A percentile compares a stretch with the other conserved stretches of the same genome.
phyloP scores from a whole-genome alignment of 2,329 filamentous ascomycete genomes.

The Dactylonectria macrodidyma region DNA sequence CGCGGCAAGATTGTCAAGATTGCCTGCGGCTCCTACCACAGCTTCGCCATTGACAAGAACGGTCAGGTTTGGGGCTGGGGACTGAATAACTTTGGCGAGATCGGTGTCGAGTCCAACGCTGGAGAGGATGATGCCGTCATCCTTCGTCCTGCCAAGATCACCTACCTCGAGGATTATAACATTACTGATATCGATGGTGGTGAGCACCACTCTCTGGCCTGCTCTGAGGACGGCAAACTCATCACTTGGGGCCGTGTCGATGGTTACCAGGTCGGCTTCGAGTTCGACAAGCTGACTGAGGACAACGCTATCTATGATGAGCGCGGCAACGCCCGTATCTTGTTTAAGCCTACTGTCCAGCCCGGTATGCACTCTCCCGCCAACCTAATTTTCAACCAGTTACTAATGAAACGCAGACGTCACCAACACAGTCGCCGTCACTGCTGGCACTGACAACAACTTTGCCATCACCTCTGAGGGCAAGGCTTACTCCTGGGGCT shows the following conservation, averaged over 20 bases:
- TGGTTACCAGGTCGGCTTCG: slow-evolving; percentile 68
- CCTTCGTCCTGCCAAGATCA: slow-evolving; percentile 78
- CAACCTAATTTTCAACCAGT: background rate
- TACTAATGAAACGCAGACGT: slow-evolving; percentile 52
- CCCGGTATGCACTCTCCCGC: slow-evolving; percentile 58
- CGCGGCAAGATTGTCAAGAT: slow-evolving; percentile 71
- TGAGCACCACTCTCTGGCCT: slow-evolving; percentile 80
- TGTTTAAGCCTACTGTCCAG: slow-evolving; percentile 61
- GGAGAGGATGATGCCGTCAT: slow-evolving; percentile 74
- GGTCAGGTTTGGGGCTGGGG: slow-evolving; percentile 87
- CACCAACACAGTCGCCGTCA: slow-evolving; percentile 68
- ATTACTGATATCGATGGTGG: slow-evolving; percentile 79
- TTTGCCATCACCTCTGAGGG: slow-evolving; percentile 80
- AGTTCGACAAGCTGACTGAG: slow-evolving; percentile 63
- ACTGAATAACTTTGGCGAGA: slow-evolving; percentile 89
- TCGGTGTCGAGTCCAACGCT: slow-evolving; percentile 73
- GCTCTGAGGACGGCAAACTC: slow-evolving; percentile 69
- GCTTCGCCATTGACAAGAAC: slow-evolving; percentile 81
- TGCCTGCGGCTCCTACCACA: slow-evolving; percentile 83
- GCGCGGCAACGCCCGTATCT: slow-evolving; percentile 74
- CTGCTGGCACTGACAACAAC: slow-evolving; percentile 80
- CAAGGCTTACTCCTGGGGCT: slow-evolving; percentile 84
- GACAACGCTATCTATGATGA: slow-evolving; percentile 75
- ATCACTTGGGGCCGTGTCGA: slow-evolving; percentile 74
- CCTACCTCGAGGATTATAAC: slow-evolving; percentile 73